phyloP scores from a whole-genome alignment of 257 asterid species.

The Forsythia suspensa region DNA sequence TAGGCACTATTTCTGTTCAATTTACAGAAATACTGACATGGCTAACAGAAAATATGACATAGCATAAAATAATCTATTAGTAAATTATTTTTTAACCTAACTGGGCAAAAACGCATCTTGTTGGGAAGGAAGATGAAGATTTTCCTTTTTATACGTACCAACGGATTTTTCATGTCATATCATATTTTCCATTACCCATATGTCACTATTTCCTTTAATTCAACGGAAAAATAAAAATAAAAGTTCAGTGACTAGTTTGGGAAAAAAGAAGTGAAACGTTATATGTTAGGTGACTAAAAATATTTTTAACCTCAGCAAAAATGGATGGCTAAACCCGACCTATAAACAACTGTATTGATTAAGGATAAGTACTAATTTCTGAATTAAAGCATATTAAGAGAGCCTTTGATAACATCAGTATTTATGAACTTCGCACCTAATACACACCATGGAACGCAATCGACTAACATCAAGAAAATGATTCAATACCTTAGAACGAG shows the following conservation, averaged over 20 bases:
- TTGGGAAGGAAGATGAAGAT: neutral
- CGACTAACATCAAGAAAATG: neutral
- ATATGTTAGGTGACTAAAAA: no score
- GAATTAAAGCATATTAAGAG: neutral
- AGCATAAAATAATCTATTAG: no score
- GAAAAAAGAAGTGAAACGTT: no score
- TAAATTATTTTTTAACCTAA: no score
- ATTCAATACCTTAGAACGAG: conserved; percentile 82
- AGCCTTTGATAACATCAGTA: no score
- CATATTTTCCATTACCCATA: neutral
- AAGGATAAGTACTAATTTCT: neutral
- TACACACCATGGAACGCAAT: neutral
- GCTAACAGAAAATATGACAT: no score
- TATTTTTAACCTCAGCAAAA: neutral
- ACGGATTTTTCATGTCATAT: neutral
- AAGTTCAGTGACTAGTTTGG: neutral
- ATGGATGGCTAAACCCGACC: neutral
- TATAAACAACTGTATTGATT: neutral
- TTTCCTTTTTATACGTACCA: neutral
- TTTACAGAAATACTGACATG: no score
- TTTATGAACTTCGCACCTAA: neutral
- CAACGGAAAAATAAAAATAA: neutral
- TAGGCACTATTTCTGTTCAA: no score
- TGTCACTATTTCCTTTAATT: neutral
- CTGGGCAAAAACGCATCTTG: neutral